Base-by-base conservation (phyloP, 1,139 yeast species). In the Magnusiomyces tetraspermus region DNA sequence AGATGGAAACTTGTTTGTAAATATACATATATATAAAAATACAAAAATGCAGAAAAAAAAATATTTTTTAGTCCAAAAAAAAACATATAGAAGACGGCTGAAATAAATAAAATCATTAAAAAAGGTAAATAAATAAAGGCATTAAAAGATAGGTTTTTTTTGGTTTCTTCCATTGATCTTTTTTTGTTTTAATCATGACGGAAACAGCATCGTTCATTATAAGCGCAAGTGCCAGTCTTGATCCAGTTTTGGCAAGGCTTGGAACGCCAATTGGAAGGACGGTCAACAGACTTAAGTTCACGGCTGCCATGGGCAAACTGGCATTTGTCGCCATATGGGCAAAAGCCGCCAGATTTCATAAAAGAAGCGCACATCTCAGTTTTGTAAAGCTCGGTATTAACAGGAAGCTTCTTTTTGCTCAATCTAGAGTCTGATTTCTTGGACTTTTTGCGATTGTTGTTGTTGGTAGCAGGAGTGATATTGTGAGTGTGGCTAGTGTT, bases 161-260 rank as follows among this genome's bases (percentile, higher is more conserved):
- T n/a, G n/a, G n/a, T 28, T 8, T 28, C 11, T 28, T 28, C 11
- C 11, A 8, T 28, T 28, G 33, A 28, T 8, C 11, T 28, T 28
- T 28, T 28, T 28, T 8, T 8, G 11, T 28, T 28, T 28, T 28
- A 28, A 11, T 28, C 73, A 69, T 89, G 97, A 65, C 85, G 85
- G 73, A 89, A 89, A 65, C 96, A 87, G 68, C 97, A 89, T 65
- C 97, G 78, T 67, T 80, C 86, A 36, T 96, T 96, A 68, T 89
- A 89, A 51, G 95, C 80, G 67, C 97, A 89, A 52, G 79, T 73
- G 23, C 96, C 96, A 53, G 76, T 78, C 65, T 83, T 84, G 42
- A 81, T 66, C 96, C 96, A 89, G 68, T 89, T 89, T 59, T 82
- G 84, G 71, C 97, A 89, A 23, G 94, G 87, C 71, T 88, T 89